A percentile compares a stretch with the other conserved stretches of the same genome.
Evolutionary conservation across 2,329 filamentous ascomycete genomes (phyloP).

Genomic region (Calycina marina): DNA sequence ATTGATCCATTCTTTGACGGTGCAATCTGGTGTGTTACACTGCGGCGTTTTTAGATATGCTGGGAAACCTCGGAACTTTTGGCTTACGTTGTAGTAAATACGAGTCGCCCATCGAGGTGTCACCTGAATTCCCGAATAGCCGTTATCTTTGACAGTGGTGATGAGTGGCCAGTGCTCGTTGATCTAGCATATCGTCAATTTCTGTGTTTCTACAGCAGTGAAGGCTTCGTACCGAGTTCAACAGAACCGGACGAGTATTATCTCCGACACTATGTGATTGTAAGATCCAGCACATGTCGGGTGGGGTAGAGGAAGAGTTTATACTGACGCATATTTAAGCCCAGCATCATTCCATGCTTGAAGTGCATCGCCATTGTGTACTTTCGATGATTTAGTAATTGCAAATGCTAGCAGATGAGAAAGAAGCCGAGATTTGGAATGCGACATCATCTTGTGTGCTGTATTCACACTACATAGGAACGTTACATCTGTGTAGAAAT

Average conservation of each 20-base stretch:
- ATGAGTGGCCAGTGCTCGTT: slow-evolving; percentile 38
- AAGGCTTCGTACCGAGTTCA: slow-evolving; percentile 38
- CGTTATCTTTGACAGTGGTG: slow-evolving; percentile 34
- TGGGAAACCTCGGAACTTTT: too few species aligned
- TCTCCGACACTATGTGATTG: slow-evolving; percentile 42
- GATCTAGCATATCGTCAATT: slow-evolving; percentile 3
- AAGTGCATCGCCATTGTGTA: slow-evolving; percentile 50
- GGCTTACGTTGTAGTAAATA: slow-evolving; percentile 42
- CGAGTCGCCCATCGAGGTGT: slow-evolving; percentile 45
- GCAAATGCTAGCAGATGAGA: too few species aligned
- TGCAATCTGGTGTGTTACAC: slow-evolving; percentile 40
- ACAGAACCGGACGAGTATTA: slow-evolving; percentile 40
- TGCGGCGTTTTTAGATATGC: too few species aligned
- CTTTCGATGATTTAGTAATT: too few species aligned
- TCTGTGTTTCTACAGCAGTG: slow-evolving; percentile 5
- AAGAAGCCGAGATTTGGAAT: too few species aligned
- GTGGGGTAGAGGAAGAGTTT: not conserved
- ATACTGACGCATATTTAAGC: slow-evolving; percentile 31
- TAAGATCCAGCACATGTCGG: too few species aligned
- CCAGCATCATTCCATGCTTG: slow-evolving; percentile 43
- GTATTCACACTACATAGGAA: too few species aligned
- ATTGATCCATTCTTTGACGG: slow-evolving; percentile 42
- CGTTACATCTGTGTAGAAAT: too few species aligned
- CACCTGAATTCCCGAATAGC: slow-evolving; percentile 38
- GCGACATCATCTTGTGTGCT: too few species aligned